Conservation (phyloP, 106 monocot species). For the Phalaenopsis equestris region DNA sequence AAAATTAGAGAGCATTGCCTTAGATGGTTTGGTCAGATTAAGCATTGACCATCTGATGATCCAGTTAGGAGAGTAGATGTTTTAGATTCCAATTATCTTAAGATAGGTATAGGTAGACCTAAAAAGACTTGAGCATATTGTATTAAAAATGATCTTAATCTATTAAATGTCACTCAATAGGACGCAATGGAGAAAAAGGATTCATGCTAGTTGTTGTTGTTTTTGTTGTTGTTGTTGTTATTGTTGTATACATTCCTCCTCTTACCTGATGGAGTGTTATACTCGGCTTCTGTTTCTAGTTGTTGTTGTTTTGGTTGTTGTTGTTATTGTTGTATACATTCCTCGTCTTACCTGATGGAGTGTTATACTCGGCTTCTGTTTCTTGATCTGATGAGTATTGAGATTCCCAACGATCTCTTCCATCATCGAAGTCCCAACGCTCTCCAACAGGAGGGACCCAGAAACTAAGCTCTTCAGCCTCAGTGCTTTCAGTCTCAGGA, state of each 20-base stretch:
- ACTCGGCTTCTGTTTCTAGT: constrained; percentile 15
- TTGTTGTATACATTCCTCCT: not conserved
- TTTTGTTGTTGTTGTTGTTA: too few species aligned
- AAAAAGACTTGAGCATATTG: too few species aligned
- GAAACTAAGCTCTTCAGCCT: constrained; percentile 52
- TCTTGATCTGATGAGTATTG: constrained; percentile 12
- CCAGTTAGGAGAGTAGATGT: too few species aligned
- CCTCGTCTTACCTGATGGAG: constrained; percentile 27
- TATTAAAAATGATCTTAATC: too few species aligned
- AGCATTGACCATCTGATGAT: too few species aligned
- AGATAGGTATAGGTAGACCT: too few species aligned
- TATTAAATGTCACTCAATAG: too few species aligned
- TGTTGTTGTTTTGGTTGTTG: too few species aligned
- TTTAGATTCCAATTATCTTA: too few species aligned
- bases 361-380: constrained; percentile 9
- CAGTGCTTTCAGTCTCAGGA: constrained; percentile 11
- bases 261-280: constrained; percentile 30
- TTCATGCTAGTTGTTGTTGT: not conserved
- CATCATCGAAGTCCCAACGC: constrained; percentile 92
- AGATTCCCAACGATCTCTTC: constrained; percentile 69
- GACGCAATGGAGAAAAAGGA: too few species aligned
- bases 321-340: not conserved
- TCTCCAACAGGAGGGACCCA: constrained; percentile 84
- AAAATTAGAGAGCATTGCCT: too few species aligned
- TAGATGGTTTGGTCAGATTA: too few species aligned